Percentiles rank a stretch among this genome's conserved stretches.
phyloP scores from a whole-genome alignment of 345 rosid species.

The Gossypium rotundifolium region DNA sequence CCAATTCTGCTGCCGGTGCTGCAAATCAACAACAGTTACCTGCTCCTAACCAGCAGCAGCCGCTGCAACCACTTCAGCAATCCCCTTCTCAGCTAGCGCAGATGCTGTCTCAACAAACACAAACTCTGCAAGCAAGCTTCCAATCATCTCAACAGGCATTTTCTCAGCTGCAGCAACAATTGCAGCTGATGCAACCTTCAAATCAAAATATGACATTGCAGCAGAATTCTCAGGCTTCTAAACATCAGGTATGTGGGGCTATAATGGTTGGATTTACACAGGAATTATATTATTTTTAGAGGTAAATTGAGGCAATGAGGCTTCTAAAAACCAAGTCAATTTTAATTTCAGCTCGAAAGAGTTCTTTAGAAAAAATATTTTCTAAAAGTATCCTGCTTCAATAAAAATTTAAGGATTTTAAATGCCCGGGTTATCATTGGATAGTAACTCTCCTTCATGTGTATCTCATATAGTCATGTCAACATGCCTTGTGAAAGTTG shows the following conservation, averaged over 20 bases:
- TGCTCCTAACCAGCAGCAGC: slow-evolving; percentile 52
- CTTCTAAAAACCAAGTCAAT: background rate
- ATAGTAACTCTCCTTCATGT: background rate
- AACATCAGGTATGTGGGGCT: slow-evolving; percentile 56
- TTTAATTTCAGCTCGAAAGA: background rate
- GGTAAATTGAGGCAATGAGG: background rate
- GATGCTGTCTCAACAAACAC: slow-evolving; percentile 86
- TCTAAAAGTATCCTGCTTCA: background rate
- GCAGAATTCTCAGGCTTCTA: slow-evolving; percentile 50
- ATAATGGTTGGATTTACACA: background rate
- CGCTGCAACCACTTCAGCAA: slow-evolving; percentile 61
- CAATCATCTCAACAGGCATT: slow-evolving; percentile 94
- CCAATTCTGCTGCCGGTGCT: slow-evolving; percentile 28
- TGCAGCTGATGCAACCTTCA: slow-evolving; percentile 85
- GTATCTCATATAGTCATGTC: background rate
- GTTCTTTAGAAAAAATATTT: background rate
- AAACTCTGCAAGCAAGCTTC: slow-evolving; percentile 78
- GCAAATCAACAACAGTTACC: slow-evolving; percentile 46
- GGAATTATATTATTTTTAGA: background rate
- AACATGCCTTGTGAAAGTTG: background rate
- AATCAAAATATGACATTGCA: slow-evolving; percentile 45
- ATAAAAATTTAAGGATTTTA: background rate
- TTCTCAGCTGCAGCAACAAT: slow-evolving; percentile 89
- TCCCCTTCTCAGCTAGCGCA: slow-evolving; percentile 93
- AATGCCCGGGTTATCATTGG: background rate